A percentile compares a stretch with the other conserved stretches of the same genome.
Conservation (phyloP, 164 flowering plant genomes). For the Liquidambar formosana region DNA sequence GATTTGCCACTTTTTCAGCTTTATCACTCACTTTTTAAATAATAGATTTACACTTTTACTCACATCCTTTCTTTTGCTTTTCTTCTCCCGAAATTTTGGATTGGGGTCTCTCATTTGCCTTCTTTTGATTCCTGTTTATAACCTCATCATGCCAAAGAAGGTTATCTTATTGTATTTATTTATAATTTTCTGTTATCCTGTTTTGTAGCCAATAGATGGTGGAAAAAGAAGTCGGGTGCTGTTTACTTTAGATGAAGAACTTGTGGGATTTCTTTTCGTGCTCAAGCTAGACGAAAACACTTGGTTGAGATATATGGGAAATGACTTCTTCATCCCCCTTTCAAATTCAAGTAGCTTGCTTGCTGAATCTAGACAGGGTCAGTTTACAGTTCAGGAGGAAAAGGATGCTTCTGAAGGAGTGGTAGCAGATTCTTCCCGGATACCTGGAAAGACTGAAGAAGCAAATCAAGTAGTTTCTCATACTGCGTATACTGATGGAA, state of each 20-base stretch:
- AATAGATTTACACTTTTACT: background rate
- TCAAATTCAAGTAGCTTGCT: constrained; percentile 27
- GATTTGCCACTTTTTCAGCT: too few species aligned
- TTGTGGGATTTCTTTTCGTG: constrained; percentile 77
- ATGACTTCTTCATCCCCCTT: constrained; percentile 84
- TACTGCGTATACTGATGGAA: constrained; percentile 58
- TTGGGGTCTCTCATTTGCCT: background rate
- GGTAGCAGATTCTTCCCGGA: constrained; percentile 12
- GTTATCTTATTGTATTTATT: background rate
- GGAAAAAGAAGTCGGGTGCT: constrained; percentile 58
- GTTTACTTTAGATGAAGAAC: constrained; percentile 62
- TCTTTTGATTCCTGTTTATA: background rate
- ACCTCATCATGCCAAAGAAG: background rate
- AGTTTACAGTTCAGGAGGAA: constrained; percentile 22
- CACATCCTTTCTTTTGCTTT: background rate
- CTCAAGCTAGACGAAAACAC: constrained; percentile 66
- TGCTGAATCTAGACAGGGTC: constrained; percentile 12
- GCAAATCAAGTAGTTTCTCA: constrained; percentile 24
- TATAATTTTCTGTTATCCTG: constrained; percentile 8
- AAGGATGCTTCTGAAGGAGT: constrained; percentile 13
- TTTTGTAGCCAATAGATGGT: constrained; percentile 63
- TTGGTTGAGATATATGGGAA: constrained; percentile 73
- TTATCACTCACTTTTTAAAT: background rate
- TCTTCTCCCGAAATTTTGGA: background rate
- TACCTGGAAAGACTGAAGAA: constrained; percentile 28